A percentile compares a stretch with the other conserved stretches of the same genome.
phyloP scores from a whole-genome alignment of 2,329 filamentous ascomycete species.

The Fusarium sarcochroum region DNA sequence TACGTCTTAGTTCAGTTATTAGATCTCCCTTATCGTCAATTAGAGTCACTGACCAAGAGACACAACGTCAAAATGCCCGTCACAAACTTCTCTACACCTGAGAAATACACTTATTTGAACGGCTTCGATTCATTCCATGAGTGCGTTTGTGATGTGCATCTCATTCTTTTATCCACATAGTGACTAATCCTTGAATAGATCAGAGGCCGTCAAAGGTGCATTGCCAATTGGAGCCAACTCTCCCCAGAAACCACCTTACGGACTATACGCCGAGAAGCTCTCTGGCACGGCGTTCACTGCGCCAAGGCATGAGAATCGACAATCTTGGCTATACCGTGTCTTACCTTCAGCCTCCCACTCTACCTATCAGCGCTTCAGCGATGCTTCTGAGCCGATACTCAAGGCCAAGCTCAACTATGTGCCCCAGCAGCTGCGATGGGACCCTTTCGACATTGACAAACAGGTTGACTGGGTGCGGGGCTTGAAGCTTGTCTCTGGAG shows the following conservation, averaged over 20 bases:
- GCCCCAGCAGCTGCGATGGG: conserved; percentile 88
- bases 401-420: conserved; percentile 52
- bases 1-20: neutral
- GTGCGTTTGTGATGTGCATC: conserved; percentile 60
- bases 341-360: conserved; percentile 73
- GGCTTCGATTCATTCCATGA: conserved; percentile 84
- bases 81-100: conserved; percentile 45
- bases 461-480: conserved; percentile 66
- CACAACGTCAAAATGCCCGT: conserved; percentile 30
- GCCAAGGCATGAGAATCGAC: conserved; percentile 75
- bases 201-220: conserved; percentile 80
- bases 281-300: conserved; percentile 80
- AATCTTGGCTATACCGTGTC: conserved; percentile 80
- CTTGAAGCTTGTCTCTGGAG: conserved; percentile 80
- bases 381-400: conserved; percentile 1
- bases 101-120: conserved; percentile 80
- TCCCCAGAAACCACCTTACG: conserved; percentile 82
- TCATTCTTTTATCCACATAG: rapidly evolving
- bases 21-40: neutral
- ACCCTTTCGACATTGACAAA: conserved; percentile 81
- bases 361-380: conserved; percentile 56
- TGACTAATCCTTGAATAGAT: conserved; percentile 59
- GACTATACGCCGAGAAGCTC: conserved; percentile 85
- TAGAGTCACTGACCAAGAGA: neutral
- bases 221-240: conserved; percentile 83